phyloP scores from a whole-genome alignment of 2,329 filamentous ascomycete genomes.

The Fusarium illudens region DNA sequence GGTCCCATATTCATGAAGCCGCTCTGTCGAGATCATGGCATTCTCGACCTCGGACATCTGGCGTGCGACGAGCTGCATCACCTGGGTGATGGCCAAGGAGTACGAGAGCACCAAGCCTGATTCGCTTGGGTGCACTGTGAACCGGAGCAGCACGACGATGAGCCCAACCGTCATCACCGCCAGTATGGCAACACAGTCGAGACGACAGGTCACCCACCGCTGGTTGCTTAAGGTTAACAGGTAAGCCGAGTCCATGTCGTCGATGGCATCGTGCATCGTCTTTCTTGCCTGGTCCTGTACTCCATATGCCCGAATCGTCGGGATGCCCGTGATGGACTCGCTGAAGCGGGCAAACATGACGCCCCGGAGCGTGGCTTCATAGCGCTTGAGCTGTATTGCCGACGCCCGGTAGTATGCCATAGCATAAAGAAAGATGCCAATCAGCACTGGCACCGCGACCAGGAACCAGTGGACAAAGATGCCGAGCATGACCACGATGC shows the following conservation, averaged over 20 bases:
- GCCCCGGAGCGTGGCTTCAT: conserved; percentile 88
- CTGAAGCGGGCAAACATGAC: conserved; percentile 89
- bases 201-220: conserved; percentile 85
- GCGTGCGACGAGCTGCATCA: conserved; percentile 96
- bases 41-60: conserved; percentile 97
- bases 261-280: conserved; percentile 76
- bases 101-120: conserved; percentile 90
- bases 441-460: conserved; percentile 68
- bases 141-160: conserved; percentile 89
- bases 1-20: conserved; percentile 88
- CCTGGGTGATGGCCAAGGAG: conserved; percentile 91
- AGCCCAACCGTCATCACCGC: conserved; percentile 92
- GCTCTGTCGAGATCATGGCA: conserved; percentile 96
- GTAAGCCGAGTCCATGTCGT: conserved; percentile 94
- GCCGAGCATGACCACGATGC: conserved; percentile 89
- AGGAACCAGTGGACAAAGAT: conserved; percentile 91
- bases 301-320: conserved; percentile 90
- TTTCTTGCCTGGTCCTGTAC: conserved; percentile 78
- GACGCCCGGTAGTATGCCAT: conserved; percentile 90
- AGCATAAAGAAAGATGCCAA: conserved; percentile 80
- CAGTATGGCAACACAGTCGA: conserved; percentile 84
- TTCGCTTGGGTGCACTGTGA: conserved; percentile 84
- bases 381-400: conserved; percentile 91
- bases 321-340: conserved; percentile 83
- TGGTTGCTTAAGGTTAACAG: conserved; percentile 96